Base-by-base conservation (phyloP, 495 filamentous ascomycete species). In the Daldinia bambusicola region DNA sequence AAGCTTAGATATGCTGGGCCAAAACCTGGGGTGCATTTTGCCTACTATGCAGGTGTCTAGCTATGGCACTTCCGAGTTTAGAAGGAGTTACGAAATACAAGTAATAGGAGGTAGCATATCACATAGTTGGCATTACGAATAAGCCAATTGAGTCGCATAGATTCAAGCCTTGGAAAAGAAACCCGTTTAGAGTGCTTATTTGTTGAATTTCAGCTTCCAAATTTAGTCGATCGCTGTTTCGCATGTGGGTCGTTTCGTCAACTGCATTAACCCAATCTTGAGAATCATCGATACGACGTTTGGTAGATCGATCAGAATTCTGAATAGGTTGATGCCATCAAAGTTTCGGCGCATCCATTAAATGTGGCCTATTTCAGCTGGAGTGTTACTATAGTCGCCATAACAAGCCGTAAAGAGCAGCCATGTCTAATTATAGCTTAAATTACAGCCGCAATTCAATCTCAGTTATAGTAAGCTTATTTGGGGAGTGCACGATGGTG, bases 381-480 rank as follows among this genome's bases (percentile, higher is more conserved):
- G 8, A 56, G 18, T 22, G 3, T 6, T 48, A 12, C 43, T 48
- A 48, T 16, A 48, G 20, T 48, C 43, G 43, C 43, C 6, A 22
- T 2, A 48, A 48, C 43, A 36, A 34, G 48, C 64, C 34, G 32
- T 14, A 65, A 67, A 41, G 20, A 64, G 34, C 59, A 43, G 52
- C 38, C 36, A 61, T 43, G 51, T 61, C 69, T 72, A 3, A 20
- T 48, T 36, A 36, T 36, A 36, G 34, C 18, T 53, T 18, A 26
- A 72, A 67, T 61, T 51, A 61, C 68, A 72, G 64, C 10, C n/a
- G n/a, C 38, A 26, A 10, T 34, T 55, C 36, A 10, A 14, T 16
- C 14, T 51, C 1, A 14, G 48, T 34, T 4, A 30, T 7, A 30
- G n/a, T 43, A 37, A 22, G 57, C 20, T 51, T 62, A 63, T 40